These are phyloP conservation scores for Oxyria digyna DNA, from an alignment of 148 eudicot species.

Conservation along the genomic window DNA sequence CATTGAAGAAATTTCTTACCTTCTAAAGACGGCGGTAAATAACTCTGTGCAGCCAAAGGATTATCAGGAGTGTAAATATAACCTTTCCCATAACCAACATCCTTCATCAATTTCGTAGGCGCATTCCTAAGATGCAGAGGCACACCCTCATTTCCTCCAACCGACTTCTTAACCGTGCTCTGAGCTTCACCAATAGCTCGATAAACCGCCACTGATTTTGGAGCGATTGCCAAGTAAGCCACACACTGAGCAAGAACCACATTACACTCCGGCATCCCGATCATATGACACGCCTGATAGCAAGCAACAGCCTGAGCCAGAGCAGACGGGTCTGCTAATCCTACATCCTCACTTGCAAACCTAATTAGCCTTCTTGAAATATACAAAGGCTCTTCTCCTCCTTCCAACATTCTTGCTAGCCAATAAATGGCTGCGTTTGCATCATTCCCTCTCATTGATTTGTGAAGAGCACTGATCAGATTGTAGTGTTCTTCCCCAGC, in stretches of 20 bases:
- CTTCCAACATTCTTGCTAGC: slow-evolving; percentile 88
- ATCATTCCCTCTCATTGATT: slow-evolving; percentile 90
- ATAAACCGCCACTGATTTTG: slow-evolving; percentile 60
- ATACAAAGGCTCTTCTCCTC: slow-evolving; percentile 80
- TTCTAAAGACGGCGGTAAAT: slow-evolving; percentile 50
- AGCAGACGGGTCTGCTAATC: slow-evolving; percentile 70
- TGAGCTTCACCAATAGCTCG: slow-evolving; percentile 47
- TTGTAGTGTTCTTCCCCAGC: slow-evolving; percentile 88
- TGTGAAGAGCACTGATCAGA: slow-evolving; percentile 65
- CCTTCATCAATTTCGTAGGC: slow-evolving; percentile 75
- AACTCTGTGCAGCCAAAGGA: slow-evolving; percentile 41
- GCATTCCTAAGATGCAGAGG: slow-evolving; percentile 89
- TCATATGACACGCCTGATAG: slow-evolving; percentile 68
- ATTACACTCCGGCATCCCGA: slow-evolving; percentile 91
- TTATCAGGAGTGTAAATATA: slow-evolving; percentile 74
- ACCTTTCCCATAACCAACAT: slow-evolving; percentile 69
- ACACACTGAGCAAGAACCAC: slow-evolving; percentile 70
- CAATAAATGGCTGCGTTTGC: slow-evolving; percentile 74
- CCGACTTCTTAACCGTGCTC: slow-evolving; percentile 54
- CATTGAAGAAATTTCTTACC: slow-evolving; percentile 69
- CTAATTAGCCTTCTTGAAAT: slow-evolving; percentile 65
- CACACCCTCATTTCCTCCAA: slow-evolving; percentile 80
- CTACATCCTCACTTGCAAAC: slow-evolving; percentile 85
- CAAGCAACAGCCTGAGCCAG: slow-evolving; percentile 68
- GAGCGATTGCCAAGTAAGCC: slow-evolving; percentile 68